A percentile compares a stretch with the other conserved stretches of the same genome.
These are phyloP conservation scores for Capsicum baccatum DNA, from an alignment of 257 asterid species.

Conservation along the genomic window DNA sequence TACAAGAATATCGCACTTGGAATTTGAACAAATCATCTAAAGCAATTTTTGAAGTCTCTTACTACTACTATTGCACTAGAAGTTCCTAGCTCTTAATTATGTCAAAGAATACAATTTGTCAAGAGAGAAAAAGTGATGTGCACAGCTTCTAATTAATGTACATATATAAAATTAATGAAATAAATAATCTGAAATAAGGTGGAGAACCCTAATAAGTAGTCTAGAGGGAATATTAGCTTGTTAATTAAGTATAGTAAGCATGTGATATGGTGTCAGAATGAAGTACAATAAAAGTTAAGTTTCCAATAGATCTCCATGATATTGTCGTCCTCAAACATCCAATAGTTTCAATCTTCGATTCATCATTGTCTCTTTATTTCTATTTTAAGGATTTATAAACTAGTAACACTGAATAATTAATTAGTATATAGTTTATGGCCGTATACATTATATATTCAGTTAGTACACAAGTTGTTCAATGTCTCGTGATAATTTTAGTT, in stretches of 20 bases:
- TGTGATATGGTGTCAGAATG: conserved; percentile 34
- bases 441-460: conserved; percentile 14
- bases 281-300: conserved; percentile 26
- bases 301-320: conserved; percentile 30
- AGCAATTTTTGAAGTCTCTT: neutral
- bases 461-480: conserved; percentile 11
- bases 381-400: neutral
- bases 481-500: neutral
- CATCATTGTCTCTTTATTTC: neutral
- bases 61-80: no score
- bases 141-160: neutral
- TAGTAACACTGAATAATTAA: neutral
- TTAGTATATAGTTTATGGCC: neutral
- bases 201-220: neutral
- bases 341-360: conserved; percentile 14
- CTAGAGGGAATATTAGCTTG: conserved; percentile 21
- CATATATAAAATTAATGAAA: neutral
- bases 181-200: neutral
- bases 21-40: neutral
- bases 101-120: no score
- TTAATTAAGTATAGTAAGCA: conserved; percentile 27
- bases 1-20: neutral
- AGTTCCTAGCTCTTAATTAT: no score
- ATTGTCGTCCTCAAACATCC: conserved; percentile 32
- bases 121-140: neutral